A percentile compares a stretch with the other conserved stretches of the same genome.
phyloP scores from a whole-genome alignment of 768 basidiomycete genomes.

The Clavaria fumosa region DNA sequence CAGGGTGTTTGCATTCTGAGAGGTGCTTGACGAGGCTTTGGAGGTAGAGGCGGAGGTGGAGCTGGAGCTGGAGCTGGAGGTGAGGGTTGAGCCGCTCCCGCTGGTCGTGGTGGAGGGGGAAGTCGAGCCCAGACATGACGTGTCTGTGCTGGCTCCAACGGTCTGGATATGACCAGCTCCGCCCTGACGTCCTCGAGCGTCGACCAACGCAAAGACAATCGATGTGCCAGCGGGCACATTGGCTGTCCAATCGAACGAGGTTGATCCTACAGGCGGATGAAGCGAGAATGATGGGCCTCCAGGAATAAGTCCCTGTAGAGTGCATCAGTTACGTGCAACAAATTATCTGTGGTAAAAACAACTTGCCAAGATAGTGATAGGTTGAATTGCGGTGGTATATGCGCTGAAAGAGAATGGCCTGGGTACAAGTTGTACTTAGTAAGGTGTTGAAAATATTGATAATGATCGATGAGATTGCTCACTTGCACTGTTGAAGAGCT shows the following conservation, averaged over 20 bases:
- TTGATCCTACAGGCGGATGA: slow-evolving; percentile 23
- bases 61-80: slow-evolving; percentile 11
- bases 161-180: slow-evolving; percentile 39
- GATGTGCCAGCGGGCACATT: slow-evolving; percentile 43
- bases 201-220: slow-evolving; percentile 41
- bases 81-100: slow-evolving; percentile 6
- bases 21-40: not conserved
- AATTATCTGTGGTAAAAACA: slow-evolving; percentile 1
- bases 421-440: not conserved
- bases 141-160: slow-evolving; percentile 33
- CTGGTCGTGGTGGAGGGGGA: slow-evolving; percentile 37
- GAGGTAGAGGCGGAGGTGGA: slow-evolving; percentile 13
- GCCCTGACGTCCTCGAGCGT: slow-evolving; percentile 34
- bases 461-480: slow-evolving; percentile 12
- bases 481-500: slow-evolving; percentile 50
- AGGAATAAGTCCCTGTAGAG: slow-evolving; percentile 42
- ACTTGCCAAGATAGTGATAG: slow-evolving; percentile 39
- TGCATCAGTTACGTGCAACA: not conserved
- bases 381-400: slow-evolving; percentile 31
- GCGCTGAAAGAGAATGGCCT: slow-evolving; percentile 34
- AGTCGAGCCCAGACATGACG: slow-evolving; percentile 32
- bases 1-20: slow-evolving; percentile 13
- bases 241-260: slow-evolving; percentile 37
- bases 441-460: not conserved
- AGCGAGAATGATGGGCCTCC: slow-evolving; percentile 38